These are phyloP conservation scores for Trypanosoma cruzi DNA, from an alignment of 208 protist species.

Conservation along the genomic window DNA sequence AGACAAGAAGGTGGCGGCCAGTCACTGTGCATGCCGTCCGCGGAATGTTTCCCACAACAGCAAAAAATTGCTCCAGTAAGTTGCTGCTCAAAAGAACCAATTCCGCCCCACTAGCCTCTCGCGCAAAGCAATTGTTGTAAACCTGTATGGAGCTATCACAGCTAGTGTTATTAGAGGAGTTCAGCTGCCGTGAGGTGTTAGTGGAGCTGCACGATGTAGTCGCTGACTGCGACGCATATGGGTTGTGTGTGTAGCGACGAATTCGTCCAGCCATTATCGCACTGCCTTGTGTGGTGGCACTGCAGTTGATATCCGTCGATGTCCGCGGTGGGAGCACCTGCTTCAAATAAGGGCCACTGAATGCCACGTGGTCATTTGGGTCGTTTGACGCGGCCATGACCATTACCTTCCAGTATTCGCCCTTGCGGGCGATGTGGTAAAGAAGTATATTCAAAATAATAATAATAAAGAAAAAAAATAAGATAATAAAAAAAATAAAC, in stretches of 20 bases:
- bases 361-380: conserved; percentile 11
- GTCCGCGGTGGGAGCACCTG: neutral
- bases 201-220: conserved; percentile 17
- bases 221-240: conserved; percentile 52
- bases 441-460: conserved; percentile 9
- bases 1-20: conserved; percentile 58
- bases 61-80: conserved; percentile 48
- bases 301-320: neutral
- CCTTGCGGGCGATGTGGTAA: neutral
- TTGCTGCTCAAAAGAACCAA: neutral
- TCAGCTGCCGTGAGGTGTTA: conserved; percentile 7
- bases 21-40: conserved; percentile 47
- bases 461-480: conserved; percentile 15
- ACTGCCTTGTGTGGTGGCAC: conserved; percentile 23
- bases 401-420: conserved; percentile 59
- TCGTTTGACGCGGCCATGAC: conserved; percentile 52
- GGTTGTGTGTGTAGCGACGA: conserved; percentile 68
- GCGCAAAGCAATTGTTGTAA: conserved; percentile 4
- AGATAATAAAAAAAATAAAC: conserved; percentile 12
- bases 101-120: conserved; percentile 3
- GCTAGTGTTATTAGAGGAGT: conserved; percentile 33
- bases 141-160: conserved; percentile 31
- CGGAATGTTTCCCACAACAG: conserved; percentile 46
- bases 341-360: conserved; percentile 2
- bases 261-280: neutral